Evolutionary conservation across 2,329 filamentous ascomycete genomes (phyloP), one percentile per base, ranked within the genome.

Genomic region (Colletotrichum navitas): DNA sequence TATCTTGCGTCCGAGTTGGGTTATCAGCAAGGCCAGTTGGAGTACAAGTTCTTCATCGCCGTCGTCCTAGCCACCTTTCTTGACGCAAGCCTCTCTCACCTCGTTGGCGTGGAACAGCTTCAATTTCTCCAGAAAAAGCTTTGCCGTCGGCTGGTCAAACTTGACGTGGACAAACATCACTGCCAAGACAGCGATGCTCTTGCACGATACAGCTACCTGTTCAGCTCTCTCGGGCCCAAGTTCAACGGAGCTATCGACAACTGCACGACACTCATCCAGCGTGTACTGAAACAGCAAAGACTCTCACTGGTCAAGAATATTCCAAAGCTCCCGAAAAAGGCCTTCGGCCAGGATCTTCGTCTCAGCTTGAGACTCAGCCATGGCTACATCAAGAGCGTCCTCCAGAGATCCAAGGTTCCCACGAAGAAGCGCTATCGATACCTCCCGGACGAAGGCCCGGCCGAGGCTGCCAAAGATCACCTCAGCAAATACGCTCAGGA

Each of bases 21-120:
- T 1, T 73, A 76, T 1, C 78, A 85, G 1, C 34, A 76, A 0
- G 88, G 88, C 1, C 80, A 82, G 2, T 72, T 85, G 0, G 80
- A 83, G 41, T 92, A 90, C 82, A 92, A 92, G 73, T 81, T 86
- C 18, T 73, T 91, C 11, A 83, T 91, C n/a, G 85, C 82, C 58
- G 65, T 82, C 3, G 56, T 89, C 0, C 74, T 91, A 2, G 77
- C 84, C 0, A 73, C 81, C 0, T 78, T 91, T 2, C 78, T 91
- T 1, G 74, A 80, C 0, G 84, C 87, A 26, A 78, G 69, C 4
- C 69, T 76, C 12, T 58, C 68, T 24, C 32, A 39, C n/a, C 63
- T 52, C 2, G 76, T 82, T 32, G 67, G 72, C 43, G 76, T 80
- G 0, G 84, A 88, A 12, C 68, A 79, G 3, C 73, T 81, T 3